These are phyloP conservation scores for Miscanthus lutarioriparius DNA, from an alignment of 176 grass and related monocot genomes.

Conservation along the genomic window DNA sequence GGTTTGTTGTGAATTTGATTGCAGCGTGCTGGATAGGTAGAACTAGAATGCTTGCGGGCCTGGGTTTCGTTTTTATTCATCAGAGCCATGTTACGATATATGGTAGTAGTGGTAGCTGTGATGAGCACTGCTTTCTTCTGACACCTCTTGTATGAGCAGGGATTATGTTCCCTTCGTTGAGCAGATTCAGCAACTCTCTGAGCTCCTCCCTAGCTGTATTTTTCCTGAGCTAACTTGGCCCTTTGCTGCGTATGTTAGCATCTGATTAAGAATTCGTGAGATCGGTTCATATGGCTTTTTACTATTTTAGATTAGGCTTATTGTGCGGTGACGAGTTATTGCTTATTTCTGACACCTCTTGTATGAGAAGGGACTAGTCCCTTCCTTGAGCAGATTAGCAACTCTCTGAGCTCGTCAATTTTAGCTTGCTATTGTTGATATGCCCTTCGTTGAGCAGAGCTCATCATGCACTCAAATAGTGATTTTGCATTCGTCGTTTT, in stretches of 20 bases:
- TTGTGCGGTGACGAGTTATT: conserved; percentile 42
- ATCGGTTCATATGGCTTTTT: not conserved
- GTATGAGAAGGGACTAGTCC: conserved; percentile 56
- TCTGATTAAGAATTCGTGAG: not conserved
- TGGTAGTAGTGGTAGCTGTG: conserved; percentile 15
- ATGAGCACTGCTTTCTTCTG: conserved; percentile 60
- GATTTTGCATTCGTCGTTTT: not conserved
- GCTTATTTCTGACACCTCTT: conserved; percentile 71
- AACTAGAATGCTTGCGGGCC: not conserved
- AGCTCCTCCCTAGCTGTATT: conserved; percentile 12
- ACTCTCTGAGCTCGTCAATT: conserved; percentile 55
- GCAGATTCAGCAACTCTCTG: conserved; percentile 68
- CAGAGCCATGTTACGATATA: not conserved
- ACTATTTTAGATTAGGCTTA: not conserved
- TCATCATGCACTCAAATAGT: no score
- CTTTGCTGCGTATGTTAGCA: not conserved
- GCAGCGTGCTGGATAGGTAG: not conserved
- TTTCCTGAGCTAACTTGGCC: not conserved
- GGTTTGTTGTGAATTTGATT: not conserved
- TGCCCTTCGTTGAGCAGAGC: conserved; percentile 60
- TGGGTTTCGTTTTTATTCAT: not conserved
- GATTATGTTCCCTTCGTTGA: conserved; percentile 45
- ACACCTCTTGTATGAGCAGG: conserved; percentile 87
- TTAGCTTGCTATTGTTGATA: not conserved
- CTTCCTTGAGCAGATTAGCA: conserved; percentile 78